Base-by-base conservation (phyloP, 306 rosid species). In the Myrica gale region DNA sequence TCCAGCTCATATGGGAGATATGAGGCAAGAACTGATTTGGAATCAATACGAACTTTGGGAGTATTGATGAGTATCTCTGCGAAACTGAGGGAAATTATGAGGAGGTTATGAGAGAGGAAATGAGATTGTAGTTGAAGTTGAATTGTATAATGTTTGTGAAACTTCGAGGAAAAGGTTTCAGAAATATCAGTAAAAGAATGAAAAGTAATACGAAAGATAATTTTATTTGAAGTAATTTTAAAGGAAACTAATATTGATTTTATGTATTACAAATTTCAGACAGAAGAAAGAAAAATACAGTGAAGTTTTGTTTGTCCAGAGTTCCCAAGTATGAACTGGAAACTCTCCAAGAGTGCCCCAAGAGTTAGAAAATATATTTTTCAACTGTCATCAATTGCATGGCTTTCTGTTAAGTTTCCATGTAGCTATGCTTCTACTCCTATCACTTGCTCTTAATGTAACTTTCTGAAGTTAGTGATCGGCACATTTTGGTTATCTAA, bases 401-500 rank as follows among this genome's bases (percentile, higher is more conserved):
- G 37, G 37, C 37, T 32, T 32, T 32, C 37, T 32, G 37, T 32
- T 32, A 32, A 32, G 37, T 32, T 32, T 61, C 11, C 43, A 32
- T 61, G 20, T 32, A 41, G 16, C 44, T 63, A 63, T 63, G 47
- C 37, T 15, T 63, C 11, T 16, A 63, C 37, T 63, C 32, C 21
- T 63, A 39, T 62, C 39, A 37, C 68, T 57, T 21, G 4, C 8
- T 17, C n/a, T 39, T 37, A 39, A 6, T 63, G 46, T 63, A 63
- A 63, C 45, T 39, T 63, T 15, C 69, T 63, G 69, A 63, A 37
- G 19, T 39, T 39, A 13, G 21, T 63, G 46, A 54, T 17, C 20
- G 55, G 53, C n/a, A 1, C 20, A 46, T 68, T 32, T 44, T n/a
- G 72, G 26, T 19, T 68, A 77, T 52, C 9, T 60, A 32, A 70